phyloP scores from a whole-genome alignment of 2,329 filamentous ascomycete species.

The Cladosporium sp. region DNA sequence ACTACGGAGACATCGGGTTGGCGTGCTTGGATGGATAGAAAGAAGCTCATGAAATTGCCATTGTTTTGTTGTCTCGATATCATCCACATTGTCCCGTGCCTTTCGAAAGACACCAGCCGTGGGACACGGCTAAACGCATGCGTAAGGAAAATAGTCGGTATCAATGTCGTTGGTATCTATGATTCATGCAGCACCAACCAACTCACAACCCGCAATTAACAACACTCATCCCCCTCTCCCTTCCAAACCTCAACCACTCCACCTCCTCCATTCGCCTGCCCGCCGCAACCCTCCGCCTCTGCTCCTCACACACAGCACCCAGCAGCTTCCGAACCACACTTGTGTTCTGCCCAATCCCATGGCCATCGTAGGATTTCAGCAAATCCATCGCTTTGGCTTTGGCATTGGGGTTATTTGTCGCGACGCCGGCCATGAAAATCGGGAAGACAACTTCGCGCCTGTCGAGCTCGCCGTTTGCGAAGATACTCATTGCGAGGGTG shows the following conservation, averaged over 20 bases:
- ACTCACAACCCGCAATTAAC: conserved; percentile 51
- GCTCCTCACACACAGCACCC: conserved; percentile 50
- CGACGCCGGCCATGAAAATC: conserved; percentile 55
- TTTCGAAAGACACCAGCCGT: background rate
- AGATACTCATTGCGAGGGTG: conserved; percentile 43
- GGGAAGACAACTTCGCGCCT: conserved; percentile 54
- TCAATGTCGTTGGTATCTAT: background rate
- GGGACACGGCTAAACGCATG: background rate
- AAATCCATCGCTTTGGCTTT: conserved; percentile 52
- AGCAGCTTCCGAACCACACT: conserved; percentile 48
- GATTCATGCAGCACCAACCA: background rate
- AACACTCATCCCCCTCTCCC: conserved; percentile 47
- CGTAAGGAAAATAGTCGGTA: background rate
- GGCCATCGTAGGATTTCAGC: conserved; percentile 49
- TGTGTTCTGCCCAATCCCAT: conserved; percentile 52
- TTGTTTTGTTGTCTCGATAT: background rate
- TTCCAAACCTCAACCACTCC: conserved; percentile 53
- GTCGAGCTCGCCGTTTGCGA: conserved; percentile 40
- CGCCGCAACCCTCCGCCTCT: conserved; percentile 43
- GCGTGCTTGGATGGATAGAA: background rate
- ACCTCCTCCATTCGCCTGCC: conserved; percentile 47
- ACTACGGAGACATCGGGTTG: background rate
- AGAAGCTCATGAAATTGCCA: background rate
- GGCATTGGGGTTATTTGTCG: conserved; percentile 41
- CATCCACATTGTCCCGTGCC: background rate